These are phyloP conservation scores for Sporothrix sp. DNA, from an alignment of 2,329 filamentous ascomycete genomes.

Conservation along the genomic window DNA sequence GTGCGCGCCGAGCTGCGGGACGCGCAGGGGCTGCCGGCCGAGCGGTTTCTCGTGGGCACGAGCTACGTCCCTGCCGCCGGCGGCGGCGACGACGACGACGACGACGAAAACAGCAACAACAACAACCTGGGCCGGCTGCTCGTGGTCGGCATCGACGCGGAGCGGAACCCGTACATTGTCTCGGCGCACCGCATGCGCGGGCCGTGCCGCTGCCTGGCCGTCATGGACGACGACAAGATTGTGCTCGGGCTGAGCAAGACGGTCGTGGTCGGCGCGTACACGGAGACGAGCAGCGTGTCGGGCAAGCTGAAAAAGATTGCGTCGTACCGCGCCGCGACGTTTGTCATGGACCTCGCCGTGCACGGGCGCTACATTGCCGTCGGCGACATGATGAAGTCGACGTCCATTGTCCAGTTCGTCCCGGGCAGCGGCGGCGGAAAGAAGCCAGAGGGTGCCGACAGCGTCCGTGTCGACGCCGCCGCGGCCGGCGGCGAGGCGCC, in stretches of 20 bases:
- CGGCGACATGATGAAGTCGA: slow-evolving; percentile 87
- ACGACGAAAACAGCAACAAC: slow-evolving; percentile 31
- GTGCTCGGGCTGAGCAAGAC: slow-evolving; percentile 87
- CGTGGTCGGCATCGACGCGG: slow-evolving; percentile 70
- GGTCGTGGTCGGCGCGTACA: slow-evolving; percentile 50
- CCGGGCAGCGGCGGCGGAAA: slow-evolving; percentile 35
- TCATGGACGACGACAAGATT: slow-evolving; percentile 66
- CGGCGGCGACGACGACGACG: slow-evolving; percentile 31
- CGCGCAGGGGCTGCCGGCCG: slow-evolving; percentile 45
- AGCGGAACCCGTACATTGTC: slow-evolving; percentile 63
- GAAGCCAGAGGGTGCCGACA: slow-evolving; percentile 24
- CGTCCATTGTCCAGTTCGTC: slow-evolving; percentile 66
- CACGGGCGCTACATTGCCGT: slow-evolving; percentile 69
- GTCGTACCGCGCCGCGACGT: slow-evolving; percentile 71
- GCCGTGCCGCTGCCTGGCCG: slow-evolving; percentile 67
- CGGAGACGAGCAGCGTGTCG: slow-evolving; percentile 44
- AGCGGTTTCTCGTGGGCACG: slow-evolving; percentile 88
- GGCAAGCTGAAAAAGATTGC: slow-evolving; percentile 60
- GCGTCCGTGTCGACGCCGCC: background rate
- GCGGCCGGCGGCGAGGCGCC: slow-evolving; percentile 26
- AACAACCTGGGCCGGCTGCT: slow-evolving; percentile 67
- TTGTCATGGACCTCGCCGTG: slow-evolving; percentile 71
- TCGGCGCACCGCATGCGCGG: slow-evolving; percentile 62
- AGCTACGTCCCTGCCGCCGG: slow-evolving; percentile 58
- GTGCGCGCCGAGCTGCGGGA: slow-evolving; percentile 64